Percentiles rank a stretch among this genome's conserved stretches.
Evolutionary conservation across 2,329 filamentous ascomycete genomes (phyloP).

Genomic region (Pseudogymnoascus sp.): DNA sequence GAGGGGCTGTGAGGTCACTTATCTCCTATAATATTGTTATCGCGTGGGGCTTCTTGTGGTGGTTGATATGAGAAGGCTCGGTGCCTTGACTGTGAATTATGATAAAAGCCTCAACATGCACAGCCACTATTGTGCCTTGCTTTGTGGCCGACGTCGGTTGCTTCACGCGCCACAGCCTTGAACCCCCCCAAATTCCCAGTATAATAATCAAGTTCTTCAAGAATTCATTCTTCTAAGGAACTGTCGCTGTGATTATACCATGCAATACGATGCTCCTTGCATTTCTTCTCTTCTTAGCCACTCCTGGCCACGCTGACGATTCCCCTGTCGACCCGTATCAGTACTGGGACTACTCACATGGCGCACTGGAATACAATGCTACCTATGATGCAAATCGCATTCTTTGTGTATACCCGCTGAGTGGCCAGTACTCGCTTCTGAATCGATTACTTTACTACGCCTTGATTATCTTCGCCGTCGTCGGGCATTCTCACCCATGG

Average conservation of each 20-base stretch:
- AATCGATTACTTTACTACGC: not conserved
- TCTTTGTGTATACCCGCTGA: not conserved
- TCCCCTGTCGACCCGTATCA: not conserved
- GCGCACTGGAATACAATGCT: not conserved
- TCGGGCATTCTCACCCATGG: not conserved
- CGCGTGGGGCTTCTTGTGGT: not conserved
- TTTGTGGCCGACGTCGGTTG: not conserved
- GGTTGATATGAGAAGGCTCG: not conserved
- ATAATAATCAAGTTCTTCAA: not conserved
- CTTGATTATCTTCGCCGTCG: not conserved
- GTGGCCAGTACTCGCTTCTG: not conserved
- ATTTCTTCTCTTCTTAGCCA: not conserved
- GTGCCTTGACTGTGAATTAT: not conserved
- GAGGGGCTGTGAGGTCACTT: not conserved
- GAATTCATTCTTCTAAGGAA: not conserved
- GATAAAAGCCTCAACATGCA: not conserved
- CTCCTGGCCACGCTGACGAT: not conserved
- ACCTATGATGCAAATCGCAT: not conserved
- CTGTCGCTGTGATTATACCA: not conserved
- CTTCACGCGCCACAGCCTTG: not conserved
- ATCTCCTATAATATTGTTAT: not conserved
- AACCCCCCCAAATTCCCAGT: not conserved
- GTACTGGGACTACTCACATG: not conserved
- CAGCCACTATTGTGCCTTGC: not conserved
- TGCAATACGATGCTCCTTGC: not conserved